Percentiles rank a stretch among this genome's conserved stretches.
phyloP scores from a whole-genome alignment of 139 green algal species.

The Yamagishiella unicocca region DNA sequence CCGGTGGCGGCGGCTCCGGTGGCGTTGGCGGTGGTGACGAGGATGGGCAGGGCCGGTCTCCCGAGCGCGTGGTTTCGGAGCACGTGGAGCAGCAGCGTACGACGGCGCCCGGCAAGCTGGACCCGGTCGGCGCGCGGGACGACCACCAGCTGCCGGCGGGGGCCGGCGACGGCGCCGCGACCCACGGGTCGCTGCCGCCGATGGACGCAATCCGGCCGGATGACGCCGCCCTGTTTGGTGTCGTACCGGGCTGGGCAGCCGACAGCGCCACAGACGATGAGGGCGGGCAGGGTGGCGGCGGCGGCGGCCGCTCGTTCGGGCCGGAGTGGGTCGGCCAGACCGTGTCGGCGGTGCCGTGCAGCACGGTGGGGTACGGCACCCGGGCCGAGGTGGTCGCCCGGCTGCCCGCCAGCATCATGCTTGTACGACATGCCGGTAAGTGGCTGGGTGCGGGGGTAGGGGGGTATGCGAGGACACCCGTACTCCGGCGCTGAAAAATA shows the following conservation, averaged over 20 bases:
- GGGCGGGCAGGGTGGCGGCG: background rate
- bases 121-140: constrained; percentile 8
- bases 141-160: background rate
- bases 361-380: constrained; percentile 34
- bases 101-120: background rate
- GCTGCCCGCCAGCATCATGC: constrained; percentile 56
- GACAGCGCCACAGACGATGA: background rate
- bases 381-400: constrained; percentile 29
- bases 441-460: background rate
- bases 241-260: background rate
- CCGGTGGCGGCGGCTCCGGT: background rate
- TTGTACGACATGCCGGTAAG: constrained; percentile 58
- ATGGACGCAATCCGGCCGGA: background rate
- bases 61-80: constrained; percentile 15
- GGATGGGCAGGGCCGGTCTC: background rate
- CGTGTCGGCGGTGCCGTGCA: constrained; percentile 4
- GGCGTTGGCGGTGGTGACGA: background rate
- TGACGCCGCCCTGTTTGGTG: too few species aligned
- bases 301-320: background rate
- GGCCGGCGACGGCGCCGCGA: background rate
- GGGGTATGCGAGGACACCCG: too few species aligned
- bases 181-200: background rate
- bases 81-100: background rate
- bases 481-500: too few species aligned
- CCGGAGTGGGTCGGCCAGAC: background rate